These are phyloP conservation scores for Perilla frutescens DNA, from an alignment of 257 asterid species.

Conservation along the genomic window DNA sequence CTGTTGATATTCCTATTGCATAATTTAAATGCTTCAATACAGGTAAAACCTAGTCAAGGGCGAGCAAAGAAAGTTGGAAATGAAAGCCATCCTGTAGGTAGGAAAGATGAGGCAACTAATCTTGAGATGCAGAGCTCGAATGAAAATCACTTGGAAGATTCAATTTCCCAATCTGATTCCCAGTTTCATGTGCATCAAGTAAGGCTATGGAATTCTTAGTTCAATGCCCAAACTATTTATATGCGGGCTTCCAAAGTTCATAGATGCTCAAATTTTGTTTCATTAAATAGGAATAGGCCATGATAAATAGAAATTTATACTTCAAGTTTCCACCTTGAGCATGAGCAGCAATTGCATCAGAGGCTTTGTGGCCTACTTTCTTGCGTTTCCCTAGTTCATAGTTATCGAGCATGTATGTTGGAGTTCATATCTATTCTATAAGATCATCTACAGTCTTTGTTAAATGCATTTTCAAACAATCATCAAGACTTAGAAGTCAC, in stretches of 20 bases:
- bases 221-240: too few species aligned
- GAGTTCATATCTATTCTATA: too few species aligned
- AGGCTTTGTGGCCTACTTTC: too few species aligned
- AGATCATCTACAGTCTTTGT: background rate
- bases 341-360: too few species aligned
- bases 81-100: slow-evolving; percentile 48
- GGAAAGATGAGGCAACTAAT: slow-evolving; percentile 51
- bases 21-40: background rate
- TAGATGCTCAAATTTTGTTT: too few species aligned
- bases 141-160: slow-evolving; percentile 44
- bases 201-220: slow-evolving; percentile 25
- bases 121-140: slow-evolving; percentile 45
- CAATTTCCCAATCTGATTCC: slow-evolving; percentile 42
- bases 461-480: background rate
- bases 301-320: too few species aligned
- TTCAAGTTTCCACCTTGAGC: too few species aligned
- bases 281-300: too few species aligned
- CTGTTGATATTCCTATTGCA: background rate
- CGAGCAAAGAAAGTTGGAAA: slow-evolving; percentile 59
- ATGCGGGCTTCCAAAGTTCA: too few species aligned
- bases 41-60: slow-evolving; percentile 59
- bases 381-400: too few species aligned
- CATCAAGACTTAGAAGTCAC: background rate
- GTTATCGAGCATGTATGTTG: too few species aligned
- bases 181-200: slow-evolving; percentile 54